A percentile compares a stretch with the other conserved stretches of the same genome.
Conservation (phyloP, 106 monocot genomes). For the Dendrobium catenatum region DNA sequence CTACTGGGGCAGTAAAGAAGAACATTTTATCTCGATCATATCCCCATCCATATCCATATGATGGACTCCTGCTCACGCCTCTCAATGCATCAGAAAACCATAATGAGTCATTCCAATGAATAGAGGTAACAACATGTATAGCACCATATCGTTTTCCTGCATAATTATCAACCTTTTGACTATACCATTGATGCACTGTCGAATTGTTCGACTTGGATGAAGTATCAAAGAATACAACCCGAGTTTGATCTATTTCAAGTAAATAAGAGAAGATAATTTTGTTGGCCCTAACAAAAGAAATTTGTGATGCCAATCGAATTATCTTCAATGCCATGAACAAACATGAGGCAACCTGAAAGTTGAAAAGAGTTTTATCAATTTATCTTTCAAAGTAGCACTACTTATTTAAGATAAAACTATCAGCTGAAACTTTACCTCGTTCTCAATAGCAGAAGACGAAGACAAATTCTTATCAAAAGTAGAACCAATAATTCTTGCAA, state of each 20-base stretch:
- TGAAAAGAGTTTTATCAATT: background rate
- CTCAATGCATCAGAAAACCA: slow-evolving; percentile 13
- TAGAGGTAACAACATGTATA: background rate
- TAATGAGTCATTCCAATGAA: slow-evolving; percentile 1
- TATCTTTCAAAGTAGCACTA: background rate
- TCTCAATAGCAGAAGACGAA: background rate
- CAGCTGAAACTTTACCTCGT: background rate
- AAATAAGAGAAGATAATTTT: slow-evolving; percentile 14
- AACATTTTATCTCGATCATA: slow-evolving; percentile 6
- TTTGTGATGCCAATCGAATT: background rate
- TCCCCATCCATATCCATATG: slow-evolving; percentile 14
- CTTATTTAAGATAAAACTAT: background rate
- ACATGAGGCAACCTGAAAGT: slow-evolving; percentile 6
- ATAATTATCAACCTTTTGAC: slow-evolving; percentile 4
- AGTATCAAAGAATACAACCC: background rate
- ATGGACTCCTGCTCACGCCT: slow-evolving; percentile 4
- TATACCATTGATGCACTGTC: slow-evolving; percentile 3
- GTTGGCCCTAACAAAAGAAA: slow-evolving; percentile 8
- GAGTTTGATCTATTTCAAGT: background rate
- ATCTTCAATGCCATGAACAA: slow-evolving; percentile 7
- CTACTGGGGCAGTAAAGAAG: slow-evolving; percentile 14
- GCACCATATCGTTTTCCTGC: slow-evolving; percentile 3
- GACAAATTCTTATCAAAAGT: background rate
- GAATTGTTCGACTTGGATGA: background rate
- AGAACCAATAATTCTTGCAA: background rate